phyloP scores from a whole-genome alignment of 805 yeast genomes.

The Ogataea nitratoaversa region DNA sequence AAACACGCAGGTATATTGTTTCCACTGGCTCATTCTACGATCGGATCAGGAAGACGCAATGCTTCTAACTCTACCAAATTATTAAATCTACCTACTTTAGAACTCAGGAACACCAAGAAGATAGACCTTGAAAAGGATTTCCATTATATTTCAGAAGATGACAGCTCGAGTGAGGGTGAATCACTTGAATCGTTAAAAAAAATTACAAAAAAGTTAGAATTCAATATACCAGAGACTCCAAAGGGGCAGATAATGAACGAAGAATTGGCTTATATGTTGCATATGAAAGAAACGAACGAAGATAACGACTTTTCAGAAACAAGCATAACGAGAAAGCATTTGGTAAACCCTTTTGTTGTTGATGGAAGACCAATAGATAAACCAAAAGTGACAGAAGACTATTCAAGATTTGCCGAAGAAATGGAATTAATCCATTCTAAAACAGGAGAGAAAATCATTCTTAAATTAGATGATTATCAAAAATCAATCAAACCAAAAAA shows the following conservation, averaged over 20 bases:
- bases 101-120: conserved; percentile 18
- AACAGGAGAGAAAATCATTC: conserved; percentile 36
- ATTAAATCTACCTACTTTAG: conserved; percentile 11
- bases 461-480: conserved; percentile 29
- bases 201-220: conserved; percentile 21
- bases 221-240: conserved; percentile 33
- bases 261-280: conserved; percentile 26
- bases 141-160: conserved; percentile 19
- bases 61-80: background rate
- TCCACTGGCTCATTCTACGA: conserved; percentile 28
- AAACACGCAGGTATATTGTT: conserved; percentile 17
- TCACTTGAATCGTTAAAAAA: conserved; percentile 10
- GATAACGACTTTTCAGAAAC: conserved; percentile 14
- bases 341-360: conserved; percentile 30
- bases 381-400: conserved; percentile 4
- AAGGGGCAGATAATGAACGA: conserved; percentile 32
- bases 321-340: conserved; percentile 11
- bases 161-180: conserved; percentile 8
- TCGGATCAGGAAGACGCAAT: conserved; percentile 26
- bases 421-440: conserved; percentile 38
- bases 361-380: background rate
- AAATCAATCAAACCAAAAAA: conserved; percentile 36
- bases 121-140: conserved; percentile 21
- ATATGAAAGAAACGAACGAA: conserved; percentile 17
- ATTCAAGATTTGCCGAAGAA: conserved; percentile 31